These are phyloP conservation scores for Marchantia paleacea DNA, from an alignment of 225 moss, liverwort and hornwort species.

Conservation along the genomic window DNA sequence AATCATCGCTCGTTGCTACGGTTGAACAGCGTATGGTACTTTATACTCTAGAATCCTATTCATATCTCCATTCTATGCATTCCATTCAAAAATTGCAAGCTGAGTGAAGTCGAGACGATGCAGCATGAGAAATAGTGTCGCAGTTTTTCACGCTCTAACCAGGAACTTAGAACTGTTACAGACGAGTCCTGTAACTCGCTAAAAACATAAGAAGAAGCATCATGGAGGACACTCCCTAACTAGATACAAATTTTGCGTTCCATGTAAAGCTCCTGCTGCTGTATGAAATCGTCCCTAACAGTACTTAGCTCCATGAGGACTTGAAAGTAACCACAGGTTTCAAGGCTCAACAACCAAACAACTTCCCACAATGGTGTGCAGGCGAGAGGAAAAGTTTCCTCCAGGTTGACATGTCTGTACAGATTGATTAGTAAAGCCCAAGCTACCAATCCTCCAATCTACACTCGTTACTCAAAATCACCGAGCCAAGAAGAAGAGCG, in stretches of 20 bases:
- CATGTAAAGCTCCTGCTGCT: slow-evolving; percentile 3
- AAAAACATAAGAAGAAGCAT: neutral
- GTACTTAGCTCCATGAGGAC: neutral
- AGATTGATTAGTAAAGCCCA: neutral
- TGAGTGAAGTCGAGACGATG: neutral
- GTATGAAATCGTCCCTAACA: neutral
- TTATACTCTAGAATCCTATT: neutral
- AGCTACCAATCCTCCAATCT: slow-evolving; percentile 15
- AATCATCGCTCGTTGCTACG: neutral
- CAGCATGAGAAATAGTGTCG: neutral
- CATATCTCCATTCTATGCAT: neutral
- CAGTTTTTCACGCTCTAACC: neutral
- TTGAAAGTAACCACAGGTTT: neutral
- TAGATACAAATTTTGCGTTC: neutral
- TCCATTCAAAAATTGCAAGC: neutral
- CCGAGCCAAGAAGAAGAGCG: slow-evolving; percentile 1
- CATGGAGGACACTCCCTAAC: neutral
- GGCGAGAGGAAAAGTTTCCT: neutral
- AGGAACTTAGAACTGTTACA: neutral
- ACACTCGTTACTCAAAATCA: neutral
- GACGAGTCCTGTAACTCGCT: neutral
- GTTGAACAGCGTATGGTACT: neutral
- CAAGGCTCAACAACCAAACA: neutral
- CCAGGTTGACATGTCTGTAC: slow-evolving; percentile 8
- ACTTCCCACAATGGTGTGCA: neutral